These are phyloP conservation scores for Xylariaceae sp. DNA, from an alignment of 2,329 filamentous ascomycete genomes.

Conservation along the genomic window DNA sequence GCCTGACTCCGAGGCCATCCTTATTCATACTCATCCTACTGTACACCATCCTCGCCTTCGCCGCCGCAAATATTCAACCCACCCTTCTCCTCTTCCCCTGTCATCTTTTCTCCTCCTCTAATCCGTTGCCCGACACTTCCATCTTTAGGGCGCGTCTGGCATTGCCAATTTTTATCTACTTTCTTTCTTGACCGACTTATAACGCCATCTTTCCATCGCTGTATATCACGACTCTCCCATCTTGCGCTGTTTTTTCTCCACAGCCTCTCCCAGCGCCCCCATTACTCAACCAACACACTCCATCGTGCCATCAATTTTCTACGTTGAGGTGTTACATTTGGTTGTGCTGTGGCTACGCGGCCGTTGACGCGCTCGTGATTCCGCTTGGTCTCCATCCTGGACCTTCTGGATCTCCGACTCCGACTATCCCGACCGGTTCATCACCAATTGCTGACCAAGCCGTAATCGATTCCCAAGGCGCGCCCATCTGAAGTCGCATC, in stretches of 20 bases:
- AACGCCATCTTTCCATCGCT: conserved; percentile 10
- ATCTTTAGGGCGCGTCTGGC: background rate
- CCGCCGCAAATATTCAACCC: conserved; percentile 22
- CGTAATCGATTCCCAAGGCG: conserved; percentile 4
- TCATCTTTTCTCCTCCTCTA: conserved; percentile 4
- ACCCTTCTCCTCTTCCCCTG: conserved; percentile 6
- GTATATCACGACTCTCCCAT: conserved; percentile 17
- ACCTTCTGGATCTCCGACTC: conserved; percentile 11
- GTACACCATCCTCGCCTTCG: conserved; percentile 28
- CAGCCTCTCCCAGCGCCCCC: conserved; percentile 13
- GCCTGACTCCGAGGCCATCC: conserved; percentile 17
- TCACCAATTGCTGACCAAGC: conserved; percentile 3
- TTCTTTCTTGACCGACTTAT: conserved; percentile 12
- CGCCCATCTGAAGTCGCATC: conserved; percentile 5
- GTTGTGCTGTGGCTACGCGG: conserved; percentile 11
- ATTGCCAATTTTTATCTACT: conserved; percentile 7
- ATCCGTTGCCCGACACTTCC: conserved; percentile 6
- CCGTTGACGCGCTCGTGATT: conserved; percentile 19
- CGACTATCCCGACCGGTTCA: conserved; percentile 15
- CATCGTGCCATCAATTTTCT: background rate
- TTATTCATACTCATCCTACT: conserved; percentile 23
- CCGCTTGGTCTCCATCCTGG: conserved; percentile 15
- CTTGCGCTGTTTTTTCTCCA: conserved; percentile 19
- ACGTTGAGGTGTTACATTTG: conserved; percentile 3
- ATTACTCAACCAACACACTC: too few relatives aligned